Evolutionary conservation across 2,329 filamentous ascomycete genomes (phyloP).

Genomic region (Pseudogymnoascus verrucosus): DNA sequence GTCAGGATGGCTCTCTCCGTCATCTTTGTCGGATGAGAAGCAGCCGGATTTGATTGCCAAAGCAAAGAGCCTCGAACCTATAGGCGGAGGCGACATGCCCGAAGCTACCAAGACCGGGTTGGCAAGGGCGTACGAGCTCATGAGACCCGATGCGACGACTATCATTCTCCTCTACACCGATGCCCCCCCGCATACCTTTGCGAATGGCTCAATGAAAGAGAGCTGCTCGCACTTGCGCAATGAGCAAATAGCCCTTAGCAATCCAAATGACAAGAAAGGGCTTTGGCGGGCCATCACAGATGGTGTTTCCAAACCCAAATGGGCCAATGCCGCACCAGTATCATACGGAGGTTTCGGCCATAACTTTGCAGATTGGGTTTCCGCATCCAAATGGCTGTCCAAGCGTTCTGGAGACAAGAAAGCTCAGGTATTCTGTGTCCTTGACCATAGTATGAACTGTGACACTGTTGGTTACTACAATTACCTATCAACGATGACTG

Average conservation of each 20-base stretch:
- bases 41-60: conserved; percentile 31
- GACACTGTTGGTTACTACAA: conserved; percentile 10
- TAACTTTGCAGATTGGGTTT: conserved; percentile 39
- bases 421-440: conserved; percentile 38
- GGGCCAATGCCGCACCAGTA: neutral
- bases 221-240: neutral
- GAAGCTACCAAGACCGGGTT: conserved; percentile 43
- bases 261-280: neutral
- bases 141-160: conserved; percentile 41
- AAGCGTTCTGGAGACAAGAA: conserved; percentile 28
- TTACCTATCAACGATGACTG: neutral
- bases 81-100: conserved; percentile 35
- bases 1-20: conserved; percentile 39
- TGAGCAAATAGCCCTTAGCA: neutral
- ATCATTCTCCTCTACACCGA: conserved; percentile 42
- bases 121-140: conserved; percentile 37
- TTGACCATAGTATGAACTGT: conserved; percentile 22
- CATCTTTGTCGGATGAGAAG: neutral
- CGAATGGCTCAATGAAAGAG: conserved; percentile 14
- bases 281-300: neutral
- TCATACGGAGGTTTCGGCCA: conserved; percentile 29
- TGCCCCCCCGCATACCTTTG: conserved; percentile 38
- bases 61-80: conserved; percentile 27
- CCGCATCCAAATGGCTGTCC: conserved; percentile 29
- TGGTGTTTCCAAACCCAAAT: neutral